Conservation (phyloP, 2,329 filamentous ascomycete species). For the Phoma herbarum region DNA sequence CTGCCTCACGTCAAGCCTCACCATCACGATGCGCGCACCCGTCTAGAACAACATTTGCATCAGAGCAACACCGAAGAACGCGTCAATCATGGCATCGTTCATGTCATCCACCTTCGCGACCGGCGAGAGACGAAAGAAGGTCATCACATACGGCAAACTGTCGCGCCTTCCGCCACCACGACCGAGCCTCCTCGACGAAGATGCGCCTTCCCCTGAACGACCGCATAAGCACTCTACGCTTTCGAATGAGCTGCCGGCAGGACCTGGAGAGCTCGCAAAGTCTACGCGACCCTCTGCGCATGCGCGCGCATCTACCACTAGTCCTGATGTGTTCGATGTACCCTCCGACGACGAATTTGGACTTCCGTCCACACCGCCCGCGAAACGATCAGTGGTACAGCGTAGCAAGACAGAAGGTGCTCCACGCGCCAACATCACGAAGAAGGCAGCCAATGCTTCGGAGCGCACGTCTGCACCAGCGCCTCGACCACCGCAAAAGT, state of each 20-base stretch:
- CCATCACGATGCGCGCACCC: constrained; percentile 40
- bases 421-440: constrained; percentile 21
- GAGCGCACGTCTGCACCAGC: constrained; percentile 11
- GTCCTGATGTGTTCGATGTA: constrained; percentile 53
- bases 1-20: constrained; percentile 13
- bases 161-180: constrained; percentile 37
- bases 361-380: constrained; percentile 15
- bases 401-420: constrained; percentile 20
- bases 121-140: constrained; percentile 49
- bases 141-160: constrained; percentile 52
- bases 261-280: constrained; percentile 13
- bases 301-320: constrained; percentile 19
- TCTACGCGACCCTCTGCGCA: constrained; percentile 7
- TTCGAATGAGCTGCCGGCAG: constrained; percentile 13
- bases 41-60: constrained; percentile 22
- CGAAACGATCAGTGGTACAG: constrained; percentile 29
- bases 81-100: constrained; percentile 33
- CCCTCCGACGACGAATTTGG: constrained; percentile 49
- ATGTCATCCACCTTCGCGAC: constrained; percentile 42
- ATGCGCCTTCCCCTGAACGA: constrained; percentile 45
- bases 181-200: constrained; percentile 20
- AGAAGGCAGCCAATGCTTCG: constrained; percentile 10
- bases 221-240: constrained; percentile 35
- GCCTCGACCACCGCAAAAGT: constrained; percentile 23
- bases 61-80: constrained; percentile 14